A percentile compares a stretch with the other conserved stretches of the same genome.
Conservation (phyloP, 169 alveolate genomes). For the Plasmodium coatneyi region DNA sequence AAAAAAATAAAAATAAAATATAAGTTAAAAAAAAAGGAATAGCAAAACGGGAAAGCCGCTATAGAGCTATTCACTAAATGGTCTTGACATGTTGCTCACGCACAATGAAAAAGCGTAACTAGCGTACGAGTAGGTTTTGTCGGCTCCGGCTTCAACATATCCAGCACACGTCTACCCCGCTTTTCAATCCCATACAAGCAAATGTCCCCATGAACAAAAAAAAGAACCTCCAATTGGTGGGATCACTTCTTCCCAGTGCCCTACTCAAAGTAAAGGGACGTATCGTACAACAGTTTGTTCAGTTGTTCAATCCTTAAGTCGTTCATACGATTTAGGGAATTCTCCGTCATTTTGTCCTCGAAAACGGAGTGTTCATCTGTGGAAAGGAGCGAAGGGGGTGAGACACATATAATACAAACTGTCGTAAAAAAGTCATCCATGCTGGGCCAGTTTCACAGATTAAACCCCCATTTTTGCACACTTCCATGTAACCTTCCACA, state of each 20-base stretch:
- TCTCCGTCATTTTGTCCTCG: conserved; percentile 18
- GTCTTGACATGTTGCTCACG: not conserved
- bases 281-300: conserved; percentile 38
- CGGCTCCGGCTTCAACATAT: not conserved
- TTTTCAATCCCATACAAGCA: not conserved
- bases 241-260: not conserved
- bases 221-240: not conserved
- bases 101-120: not conserved
- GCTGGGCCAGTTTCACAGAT: not conserved
- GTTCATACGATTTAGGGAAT: conserved; percentile 5
- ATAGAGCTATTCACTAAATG: not conserved
- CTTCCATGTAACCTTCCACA: conserved; percentile 29
- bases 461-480: not conserved
- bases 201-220: not conserved
- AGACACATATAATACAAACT: not conserved
- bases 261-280: conserved; percentile 43
- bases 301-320: conserved; percentile 47
- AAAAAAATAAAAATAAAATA: no score
- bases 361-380: conserved; percentile 34
- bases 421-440: not conserved
- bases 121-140: not conserved
- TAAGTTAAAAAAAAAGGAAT: not conserved
- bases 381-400: not conserved
- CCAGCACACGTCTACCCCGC: not conserved
- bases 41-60: not conserved